Percentiles rank a stretch among this genome's conserved stretches.
phyloP scores from a whole-genome alignment of 2,329 filamentous ascomycete genomes.

The Pseudocercospora fuligena region DNA sequence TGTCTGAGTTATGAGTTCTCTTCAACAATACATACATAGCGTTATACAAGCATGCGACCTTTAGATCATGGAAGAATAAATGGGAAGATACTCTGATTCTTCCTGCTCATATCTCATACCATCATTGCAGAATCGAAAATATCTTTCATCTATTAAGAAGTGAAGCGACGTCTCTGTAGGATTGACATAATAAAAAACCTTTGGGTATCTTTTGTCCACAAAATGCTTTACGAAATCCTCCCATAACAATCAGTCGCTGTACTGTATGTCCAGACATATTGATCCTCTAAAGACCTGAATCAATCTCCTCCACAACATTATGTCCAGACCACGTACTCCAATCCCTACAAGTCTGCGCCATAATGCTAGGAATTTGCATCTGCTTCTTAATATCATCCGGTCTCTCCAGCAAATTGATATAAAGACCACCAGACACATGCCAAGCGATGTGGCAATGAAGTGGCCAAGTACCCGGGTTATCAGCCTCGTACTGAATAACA shows the following conservation, averaged over 20 bases:
- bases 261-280: not conserved
- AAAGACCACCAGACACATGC: constrained; percentile 40
- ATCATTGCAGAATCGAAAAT: constrained; percentile 1
- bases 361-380: constrained; percentile 36
- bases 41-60: too few relatives aligned
- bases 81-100: too few relatives aligned
- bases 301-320: constrained; percentile 41
- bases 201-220: constrained; percentile 4
- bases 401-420: constrained; percentile 40
- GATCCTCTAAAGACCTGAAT: constrained; percentile 35
- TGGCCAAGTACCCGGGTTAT: constrained; percentile 55
- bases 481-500: constrained; percentile 52
- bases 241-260: not conserved
- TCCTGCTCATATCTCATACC: not conserved
- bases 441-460: constrained; percentile 45
- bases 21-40: too few relatives aligned
- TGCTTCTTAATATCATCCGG: constrained; percentile 33
- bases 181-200: not conserved
- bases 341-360: constrained; percentile 41
- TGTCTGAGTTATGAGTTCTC: too few relatives aligned
- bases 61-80: too few relatives aligned
- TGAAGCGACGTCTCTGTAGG: not conserved
- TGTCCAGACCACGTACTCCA: constrained; percentile 40
- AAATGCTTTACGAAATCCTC: not conserved
- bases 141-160: not conserved